Percentiles rank a stretch among this genome's conserved stretches.
Conservation (phyloP, 345 rosid genomes). For the Hevea brasiliensis region DNA sequence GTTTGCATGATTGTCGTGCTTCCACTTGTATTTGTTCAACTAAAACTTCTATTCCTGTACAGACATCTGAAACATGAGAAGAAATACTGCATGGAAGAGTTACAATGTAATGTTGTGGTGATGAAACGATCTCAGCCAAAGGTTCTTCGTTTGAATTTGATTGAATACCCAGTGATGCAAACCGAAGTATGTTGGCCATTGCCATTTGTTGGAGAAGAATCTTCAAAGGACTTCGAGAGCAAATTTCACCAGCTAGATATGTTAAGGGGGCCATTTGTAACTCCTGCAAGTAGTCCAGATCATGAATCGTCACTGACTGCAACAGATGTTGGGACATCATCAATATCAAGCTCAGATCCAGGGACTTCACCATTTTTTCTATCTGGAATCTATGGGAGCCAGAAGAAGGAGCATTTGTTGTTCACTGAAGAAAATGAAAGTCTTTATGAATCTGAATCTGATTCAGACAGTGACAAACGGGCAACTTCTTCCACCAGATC, state of each 20-base stretch:
- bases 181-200: slow-evolving; percentile 39
- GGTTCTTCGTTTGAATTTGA: slow-evolving; percentile 90
- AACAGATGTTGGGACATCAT: slow-evolving; percentile 89
- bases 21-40: not conserved
- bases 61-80: slow-evolving; percentile 85
- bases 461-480: slow-evolving; percentile 59
- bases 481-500: slow-evolving; percentile 6
- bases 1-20: not conserved
- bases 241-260: slow-evolving; percentile 35
- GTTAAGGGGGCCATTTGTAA: slow-evolving; percentile 45
- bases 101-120: slow-evolving; percentile 91
- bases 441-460: slow-evolving; percentile 64
- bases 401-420: slow-evolving; percentile 61
- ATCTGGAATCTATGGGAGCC: slow-evolving; percentile 52
- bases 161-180: slow-evolving; percentile 52
- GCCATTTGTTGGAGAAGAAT: slow-evolving; percentile 46
- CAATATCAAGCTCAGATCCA: slow-evolving; percentile 79
- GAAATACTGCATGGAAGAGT: slow-evolving; percentile 82
- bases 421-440: slow-evolving; percentile 50
- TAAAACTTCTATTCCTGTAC: slow-evolving; percentile 18
- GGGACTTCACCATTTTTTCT: slow-evolving; percentile 85
- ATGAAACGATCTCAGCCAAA: slow-evolving; percentile 85
- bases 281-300: slow-evolving; percentile 95
- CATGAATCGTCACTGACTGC: slow-evolving; percentile 80
- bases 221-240: slow-evolving; percentile 32